Base-by-base conservation (phyloP, 352 stramenopile species). In the Pythium myriotylum region DNA sequence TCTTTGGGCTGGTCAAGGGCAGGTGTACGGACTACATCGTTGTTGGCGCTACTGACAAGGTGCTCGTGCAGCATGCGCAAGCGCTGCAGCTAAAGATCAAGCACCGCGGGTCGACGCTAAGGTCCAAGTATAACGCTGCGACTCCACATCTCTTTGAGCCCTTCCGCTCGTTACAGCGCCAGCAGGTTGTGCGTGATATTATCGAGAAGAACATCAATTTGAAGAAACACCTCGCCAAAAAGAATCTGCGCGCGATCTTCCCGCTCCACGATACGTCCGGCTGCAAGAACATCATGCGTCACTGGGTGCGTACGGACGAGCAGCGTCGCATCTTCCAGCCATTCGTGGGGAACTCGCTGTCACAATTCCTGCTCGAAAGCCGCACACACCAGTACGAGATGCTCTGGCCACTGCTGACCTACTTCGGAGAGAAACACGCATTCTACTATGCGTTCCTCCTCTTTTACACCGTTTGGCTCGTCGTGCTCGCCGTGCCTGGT, bases 351-450 rank as follows among this genome's bases (percentile, higher is more conserved):
- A 76, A 64, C 20, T 87, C 64, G 23, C 26, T 91, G 2, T 48
- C 53, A n/a, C 76, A 93, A 48, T 89, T 91, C 56, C 52, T 91
- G 17, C 62, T 77, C 14, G 84, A 93, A 48, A 54, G 71, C 16
- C 84, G 81, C 40, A 69, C 62, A 5, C 79, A 90, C 47, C 76
- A 79, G 52, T 93, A 93, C 66, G 82, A 91, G 46, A 88, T 91
- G 74, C 50, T 93, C 19, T 93, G 84, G 84, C 80, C 84, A 14
- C 37, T 93, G 23, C 70, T 90, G 5, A 91, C 77, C 49, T 94
- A 94, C 51, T 92, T 94, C 48, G 84, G 84, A 23, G 82, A 92
- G 58, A 94, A 94, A 47, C 79, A 88, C 56, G 76, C 84, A 16
- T 89, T 92, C 57, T 91, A 92, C 58, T 91, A 86, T 54, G 82